Base-by-base conservation (phyloP, 2,329 filamentous ascomycete genomes). In the Hypocrella siamensis region DNA sequence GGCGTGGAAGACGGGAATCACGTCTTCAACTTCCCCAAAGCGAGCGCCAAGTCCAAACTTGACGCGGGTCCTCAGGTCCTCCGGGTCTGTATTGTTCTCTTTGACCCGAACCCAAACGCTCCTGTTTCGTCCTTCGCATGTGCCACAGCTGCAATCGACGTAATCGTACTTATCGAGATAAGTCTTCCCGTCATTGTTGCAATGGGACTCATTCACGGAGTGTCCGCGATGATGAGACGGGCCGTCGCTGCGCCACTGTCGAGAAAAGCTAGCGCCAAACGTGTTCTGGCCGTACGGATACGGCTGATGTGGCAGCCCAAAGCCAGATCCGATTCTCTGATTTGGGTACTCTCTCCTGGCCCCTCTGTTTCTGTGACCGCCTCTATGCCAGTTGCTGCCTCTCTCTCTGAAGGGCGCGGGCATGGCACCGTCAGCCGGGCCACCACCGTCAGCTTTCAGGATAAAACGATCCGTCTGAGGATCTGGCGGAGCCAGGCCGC, bases 11-110 rank as follows among this genome's bases (percentile, higher is more conserved):
- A 34, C 17, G 3, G 35, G 36, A 16, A 37, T 42, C 9, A 52
- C 46, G 1, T 45, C 48, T 5, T 54, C 51, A 5, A 56, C 48
- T 2, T 31, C 21, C 3, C 53, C 53, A 30, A 49, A 55, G 5
- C 42, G 35, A 14, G 21, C 36, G 9, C 39, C 30, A 5, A 56
- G 26, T 7, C 46, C 52, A 32, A 31, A 39, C n/a, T 46, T 52
- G 31, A 56, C 34, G n/a, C 47, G 43, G 5, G 42, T 30, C 22
- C 45, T 42, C 12, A 49, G 19, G 1, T 55, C 52, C 16, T 36
- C 21, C 2, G 17, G 19, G 8, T 38, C 28, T 5, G 17, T 14
- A 3, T 37, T 29, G 6, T 6, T 17, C 25, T 44, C 32, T 5
- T 38, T 35, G 6, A 45, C 42, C 14, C 32, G 37, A 16, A 56